Percentiles rank a stretch among this genome's conserved stretches.
These are phyloP conservation scores for Rutstroemia sp. DNA, from an alignment of 2,329 filamentous ascomycete species.

Conservation along the genomic window DNA sequence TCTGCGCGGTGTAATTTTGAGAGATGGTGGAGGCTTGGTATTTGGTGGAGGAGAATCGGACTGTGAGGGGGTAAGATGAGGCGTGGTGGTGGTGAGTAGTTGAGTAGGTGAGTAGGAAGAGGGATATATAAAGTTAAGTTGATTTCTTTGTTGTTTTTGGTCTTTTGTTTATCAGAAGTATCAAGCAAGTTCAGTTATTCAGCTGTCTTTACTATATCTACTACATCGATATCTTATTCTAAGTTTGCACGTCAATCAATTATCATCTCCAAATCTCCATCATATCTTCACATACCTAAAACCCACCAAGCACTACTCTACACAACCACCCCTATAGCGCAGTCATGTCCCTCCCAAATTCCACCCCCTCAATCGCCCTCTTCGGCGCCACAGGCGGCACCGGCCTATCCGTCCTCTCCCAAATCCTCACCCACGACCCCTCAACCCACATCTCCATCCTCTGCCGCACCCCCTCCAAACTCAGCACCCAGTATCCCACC, in stretches of 20 bases:
- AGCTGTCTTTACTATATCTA: background rate
- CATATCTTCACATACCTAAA: background rate
- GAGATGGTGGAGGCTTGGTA: no score
- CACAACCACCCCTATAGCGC: no score
- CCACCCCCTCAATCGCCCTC: slow-evolving; percentile 1
- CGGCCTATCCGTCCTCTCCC: background rate
- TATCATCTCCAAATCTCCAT: background rate
- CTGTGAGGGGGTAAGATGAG: no score
- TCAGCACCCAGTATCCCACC: background rate
- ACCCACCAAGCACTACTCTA: no score
- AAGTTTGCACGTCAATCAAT: background rate
- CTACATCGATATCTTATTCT: background rate
- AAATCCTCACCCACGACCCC: background rate
- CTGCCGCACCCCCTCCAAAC: slow-evolving; percentile 1
- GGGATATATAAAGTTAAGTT: background rate
- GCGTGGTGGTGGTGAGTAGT: no score
- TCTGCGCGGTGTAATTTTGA: no score
- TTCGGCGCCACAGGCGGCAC: slow-evolving; percentile 5
- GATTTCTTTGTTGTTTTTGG: background rate
- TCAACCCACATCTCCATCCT: background rate
- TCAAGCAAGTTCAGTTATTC: background rate
- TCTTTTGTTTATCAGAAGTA: background rate
- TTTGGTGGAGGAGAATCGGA: no score
- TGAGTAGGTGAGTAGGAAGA: background rate
- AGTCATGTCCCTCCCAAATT: background rate